A percentile compares a stretch with the other conserved stretches of the same genome.
These are phyloP conservation scores for Pyrrhoderma lamaoense DNA, from an alignment of 1,284 basidiomycete genomes.

Conservation along the genomic window DNA sequence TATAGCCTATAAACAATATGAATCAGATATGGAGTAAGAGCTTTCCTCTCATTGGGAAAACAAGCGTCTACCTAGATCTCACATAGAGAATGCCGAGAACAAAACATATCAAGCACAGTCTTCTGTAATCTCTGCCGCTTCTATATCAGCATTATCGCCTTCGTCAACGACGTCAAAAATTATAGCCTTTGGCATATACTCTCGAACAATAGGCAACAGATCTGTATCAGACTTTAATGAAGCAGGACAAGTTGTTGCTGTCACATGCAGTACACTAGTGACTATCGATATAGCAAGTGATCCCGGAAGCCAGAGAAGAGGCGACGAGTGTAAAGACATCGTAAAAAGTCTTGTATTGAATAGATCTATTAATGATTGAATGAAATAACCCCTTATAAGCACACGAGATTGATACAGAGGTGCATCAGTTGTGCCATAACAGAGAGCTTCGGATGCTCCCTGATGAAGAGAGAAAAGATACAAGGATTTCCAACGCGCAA, in stretches of 20 bases:
- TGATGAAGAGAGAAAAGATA: no score
- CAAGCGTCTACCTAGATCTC: no score
- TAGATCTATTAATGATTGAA: conserved; percentile 46
- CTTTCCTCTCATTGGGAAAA: no score
- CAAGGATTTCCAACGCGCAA: no score
- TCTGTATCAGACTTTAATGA: no score
- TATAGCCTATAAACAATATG: no score
- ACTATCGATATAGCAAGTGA: conserved; percentile 45
- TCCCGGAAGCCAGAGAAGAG: conserved; percentile 48
- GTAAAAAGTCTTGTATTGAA: conserved; percentile 51
- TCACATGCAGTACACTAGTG: conserved; percentile 49
- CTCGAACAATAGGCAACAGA: conserved; percentile 41
- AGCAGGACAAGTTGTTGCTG: conserved; percentile 53
- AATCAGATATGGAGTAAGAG: no score
- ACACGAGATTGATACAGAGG: conserved; percentile 58
- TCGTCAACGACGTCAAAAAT: conserved; percentile 52
- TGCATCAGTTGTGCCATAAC: conserved; percentile 50
- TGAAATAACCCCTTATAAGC: conserved; percentile 49
- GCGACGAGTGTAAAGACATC: conserved; percentile 33
- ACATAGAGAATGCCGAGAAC: conserved; percentile 57
- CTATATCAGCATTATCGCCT: no score
- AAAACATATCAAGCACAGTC: no score
- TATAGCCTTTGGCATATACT: conserved; percentile 36
- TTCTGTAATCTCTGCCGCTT: no score
- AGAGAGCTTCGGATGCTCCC: conserved; percentile 55